Evolutionary conservation across 495 filamentous ascomycete genomes (phyloP).

Genomic region (Penicillium salamii): DNA sequence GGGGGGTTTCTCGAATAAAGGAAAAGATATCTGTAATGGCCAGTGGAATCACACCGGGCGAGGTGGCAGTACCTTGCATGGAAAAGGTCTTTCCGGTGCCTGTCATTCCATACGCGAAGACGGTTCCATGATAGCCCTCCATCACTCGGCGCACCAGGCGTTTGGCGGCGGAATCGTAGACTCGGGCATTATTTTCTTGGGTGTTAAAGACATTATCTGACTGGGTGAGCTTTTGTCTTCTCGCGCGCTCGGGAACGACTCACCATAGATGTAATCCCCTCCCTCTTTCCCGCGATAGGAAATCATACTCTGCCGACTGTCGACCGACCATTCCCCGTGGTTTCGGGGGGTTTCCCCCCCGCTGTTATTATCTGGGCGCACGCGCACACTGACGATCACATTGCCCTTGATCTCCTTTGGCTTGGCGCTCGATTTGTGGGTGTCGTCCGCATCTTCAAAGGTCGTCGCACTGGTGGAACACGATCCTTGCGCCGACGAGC

Average conservation of each 20-base stretch:
- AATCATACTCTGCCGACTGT: slow-evolving; percentile 77
- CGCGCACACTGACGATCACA: slow-evolving; percentile 91
- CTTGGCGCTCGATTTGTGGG: slow-evolving; percentile 33
- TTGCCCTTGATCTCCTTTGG: slow-evolving; percentile 80
- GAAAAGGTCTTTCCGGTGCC: slow-evolving; percentile 98
- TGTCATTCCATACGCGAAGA: slow-evolving; percentile 99
- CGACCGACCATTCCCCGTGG: slow-evolving; percentile 89
- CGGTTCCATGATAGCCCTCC: slow-evolving; percentile 98
- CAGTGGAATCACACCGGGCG: slow-evolving; percentile 94
- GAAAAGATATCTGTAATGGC: slow-evolving; percentile 99
- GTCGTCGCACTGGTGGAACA: slow-evolving; percentile 88
- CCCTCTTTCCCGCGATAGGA: slow-evolving; percentile 84
- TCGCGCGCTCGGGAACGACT: too few species aligned
- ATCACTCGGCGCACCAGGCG: slow-evolving; percentile 93
- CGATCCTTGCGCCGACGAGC: slow-evolving; percentile 84
- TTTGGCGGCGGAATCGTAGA: slow-evolving; percentile 92
- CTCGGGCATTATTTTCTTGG: slow-evolving; percentile 86
- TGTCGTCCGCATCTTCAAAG: slow-evolving; percentile 63
- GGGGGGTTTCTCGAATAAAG: slow-evolving; percentile 94
- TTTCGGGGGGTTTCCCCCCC: slow-evolving; percentile 56
- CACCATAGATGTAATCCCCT: slow-evolving; percentile 91
- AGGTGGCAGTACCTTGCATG: slow-evolving; percentile 96
- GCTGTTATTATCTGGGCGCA: slow-evolving; percentile 71
- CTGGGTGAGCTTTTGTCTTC: not conserved
- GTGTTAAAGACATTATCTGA: slow-evolving; percentile 93